phyloP scores from a whole-genome alignment of 176 grass and related monocot species.

The Coix lacrymajobi region DNA sequence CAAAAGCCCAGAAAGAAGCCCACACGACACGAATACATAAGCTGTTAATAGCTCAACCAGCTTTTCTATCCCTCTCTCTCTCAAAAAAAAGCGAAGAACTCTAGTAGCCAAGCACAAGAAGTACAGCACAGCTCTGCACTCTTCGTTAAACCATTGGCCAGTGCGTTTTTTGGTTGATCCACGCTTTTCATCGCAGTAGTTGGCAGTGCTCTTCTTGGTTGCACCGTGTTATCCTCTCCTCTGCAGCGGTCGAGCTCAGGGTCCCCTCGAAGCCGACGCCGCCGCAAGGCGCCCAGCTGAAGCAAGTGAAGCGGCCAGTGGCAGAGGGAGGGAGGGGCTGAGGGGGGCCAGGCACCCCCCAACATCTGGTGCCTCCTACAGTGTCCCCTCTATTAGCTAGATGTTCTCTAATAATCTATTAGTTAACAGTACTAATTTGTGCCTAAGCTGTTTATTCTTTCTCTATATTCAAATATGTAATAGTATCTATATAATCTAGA shows the following conservation, averaged over 20 bases:
- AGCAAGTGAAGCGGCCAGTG: slow-evolving; percentile 4
- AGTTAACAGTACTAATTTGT: too few species aligned
- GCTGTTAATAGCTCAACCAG: not conserved
- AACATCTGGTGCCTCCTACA: too few species aligned
- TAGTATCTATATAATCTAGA: too few species aligned
- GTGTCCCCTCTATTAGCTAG: too few species aligned
- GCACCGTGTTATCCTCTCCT: not conserved
- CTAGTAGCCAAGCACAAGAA: too few species aligned
- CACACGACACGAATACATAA: not conserved
- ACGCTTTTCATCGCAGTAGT: not conserved
- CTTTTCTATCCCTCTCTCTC: not conserved
- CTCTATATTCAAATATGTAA: too few species aligned
- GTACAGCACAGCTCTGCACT: not conserved
- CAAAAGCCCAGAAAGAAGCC: not conserved
- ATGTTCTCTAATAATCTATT: too few species aligned
- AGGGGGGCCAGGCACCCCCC: too few species aligned
- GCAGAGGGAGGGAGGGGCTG: too few species aligned
- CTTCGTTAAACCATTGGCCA: not conserved
- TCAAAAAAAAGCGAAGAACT: too few species aligned
- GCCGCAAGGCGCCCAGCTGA: not conserved
- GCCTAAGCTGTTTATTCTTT: too few species aligned
- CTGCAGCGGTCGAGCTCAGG: not conserved
- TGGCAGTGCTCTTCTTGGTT: not conserved
- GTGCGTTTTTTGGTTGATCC: not conserved
- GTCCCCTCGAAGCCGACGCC: not conserved